Evolutionary conservation across 2,329 filamentous ascomycete species (phyloP).

Genomic region (Biscogniauxia marginata): DNA sequence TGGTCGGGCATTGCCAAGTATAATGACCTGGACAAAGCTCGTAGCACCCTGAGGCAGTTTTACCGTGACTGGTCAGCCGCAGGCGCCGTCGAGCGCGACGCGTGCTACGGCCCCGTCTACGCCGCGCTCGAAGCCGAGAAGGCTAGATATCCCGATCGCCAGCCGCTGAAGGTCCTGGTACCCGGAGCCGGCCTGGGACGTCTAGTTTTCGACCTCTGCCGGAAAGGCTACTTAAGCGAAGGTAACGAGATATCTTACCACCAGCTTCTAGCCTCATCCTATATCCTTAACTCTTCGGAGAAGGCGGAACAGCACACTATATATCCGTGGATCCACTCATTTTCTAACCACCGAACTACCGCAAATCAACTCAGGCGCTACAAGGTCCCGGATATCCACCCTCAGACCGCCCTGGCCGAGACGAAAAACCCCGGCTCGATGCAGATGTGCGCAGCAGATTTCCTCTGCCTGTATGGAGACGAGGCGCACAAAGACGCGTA

Average conservation of each 20-base stretch:
- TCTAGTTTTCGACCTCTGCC: slow-evolving; percentile 83
- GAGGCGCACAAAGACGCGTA: slow-evolving; percentile 61
- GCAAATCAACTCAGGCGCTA: slow-evolving; percentile 73
- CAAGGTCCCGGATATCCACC: slow-evolving; percentile 77
- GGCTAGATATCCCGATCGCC: slow-evolving; percentile 23
- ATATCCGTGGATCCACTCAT: slow-evolving; percentile 82
- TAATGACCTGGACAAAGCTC: slow-evolving; percentile 82
- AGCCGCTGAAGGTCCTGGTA: slow-evolving; percentile 68
- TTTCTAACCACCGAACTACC: slow-evolving; percentile 79
- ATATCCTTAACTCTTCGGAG: slow-evolving; percentile 68
- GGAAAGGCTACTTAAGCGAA: slow-evolving; percentile 70
- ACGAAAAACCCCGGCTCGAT: slow-evolving; percentile 59
- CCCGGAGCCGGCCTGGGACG: slow-evolving; percentile 88
- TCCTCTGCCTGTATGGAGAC: slow-evolving; percentile 78
- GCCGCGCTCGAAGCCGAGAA: slow-evolving; percentile 57
- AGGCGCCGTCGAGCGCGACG: slow-evolving; percentile 70
- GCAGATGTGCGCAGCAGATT: slow-evolving; percentile 93
- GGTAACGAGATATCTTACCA: slow-evolving; percentile 98
- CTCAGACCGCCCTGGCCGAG: slow-evolving; percentile 51
- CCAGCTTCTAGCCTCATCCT: slow-evolving; percentile 81
- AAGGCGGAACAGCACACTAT: slow-evolving; percentile 65
- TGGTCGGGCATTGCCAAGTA: slow-evolving; percentile 72
- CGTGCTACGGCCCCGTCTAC: slow-evolving; percentile 74
- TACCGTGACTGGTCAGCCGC: slow-evolving; percentile 92
- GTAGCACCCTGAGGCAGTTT: slow-evolving; percentile 89